Evolutionary conservation across 108 stramenopile genomes (phyloP).

Genomic region (Skeletonema potamos): DNA sequence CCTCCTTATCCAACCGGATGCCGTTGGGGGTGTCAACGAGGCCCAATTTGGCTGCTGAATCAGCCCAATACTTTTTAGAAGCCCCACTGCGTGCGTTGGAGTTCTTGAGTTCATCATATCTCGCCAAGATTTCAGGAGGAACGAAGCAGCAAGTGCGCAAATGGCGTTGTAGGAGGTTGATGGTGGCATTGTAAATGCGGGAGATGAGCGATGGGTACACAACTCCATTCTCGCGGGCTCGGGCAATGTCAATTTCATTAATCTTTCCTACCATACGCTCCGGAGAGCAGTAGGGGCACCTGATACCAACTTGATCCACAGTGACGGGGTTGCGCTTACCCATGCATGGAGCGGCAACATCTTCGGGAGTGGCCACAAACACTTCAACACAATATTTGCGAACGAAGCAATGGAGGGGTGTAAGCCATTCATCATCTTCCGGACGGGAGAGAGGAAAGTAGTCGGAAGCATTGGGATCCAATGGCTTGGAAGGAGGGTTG

Average conservation of each 20-base stretch:
- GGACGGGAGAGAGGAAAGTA: slow-evolving; percentile 63
- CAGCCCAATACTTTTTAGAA: slow-evolving; percentile 84
- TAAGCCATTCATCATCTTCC: slow-evolving; percentile 77
- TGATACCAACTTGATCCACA: slow-evolving; percentile 84
- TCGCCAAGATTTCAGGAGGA: slow-evolving; percentile 60
- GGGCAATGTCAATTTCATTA: slow-evolving; percentile 16
- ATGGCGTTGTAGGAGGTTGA: slow-evolving; percentile 81
- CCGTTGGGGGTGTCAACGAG: slow-evolving; percentile 78
- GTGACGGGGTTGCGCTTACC: slow-evolving; percentile 77
- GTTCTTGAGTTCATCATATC: slow-evolving; percentile 73
- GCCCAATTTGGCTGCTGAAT: slow-evolving; percentile 65
- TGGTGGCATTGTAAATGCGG: slow-evolving; percentile 81
- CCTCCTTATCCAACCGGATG: slow-evolving; percentile 59
- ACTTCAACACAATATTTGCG: slow-evolving; percentile 76
- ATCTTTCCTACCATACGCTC: slow-evolving; percentile 11
- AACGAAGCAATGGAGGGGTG: slow-evolving; percentile 85
- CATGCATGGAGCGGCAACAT: slow-evolving; percentile 78
- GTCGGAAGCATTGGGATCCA: slow-evolving; percentile 12
- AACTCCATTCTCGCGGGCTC: slow-evolving; percentile 32
- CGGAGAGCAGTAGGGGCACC: slow-evolving; percentile 79
- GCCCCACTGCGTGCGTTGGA: slow-evolving; percentile 81
- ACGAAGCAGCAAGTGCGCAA: slow-evolving; percentile 66
- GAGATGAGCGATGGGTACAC: slow-evolving; percentile 52
- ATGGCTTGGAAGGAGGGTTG: slow-evolving; percentile 1
- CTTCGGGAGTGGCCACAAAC: slow-evolving; percentile 66